These are phyloP conservation scores for Penicillium verrucosum DNA, from an alignment of 2,329 filamentous ascomycete genomes.

Conservation along the genomic window DNA sequence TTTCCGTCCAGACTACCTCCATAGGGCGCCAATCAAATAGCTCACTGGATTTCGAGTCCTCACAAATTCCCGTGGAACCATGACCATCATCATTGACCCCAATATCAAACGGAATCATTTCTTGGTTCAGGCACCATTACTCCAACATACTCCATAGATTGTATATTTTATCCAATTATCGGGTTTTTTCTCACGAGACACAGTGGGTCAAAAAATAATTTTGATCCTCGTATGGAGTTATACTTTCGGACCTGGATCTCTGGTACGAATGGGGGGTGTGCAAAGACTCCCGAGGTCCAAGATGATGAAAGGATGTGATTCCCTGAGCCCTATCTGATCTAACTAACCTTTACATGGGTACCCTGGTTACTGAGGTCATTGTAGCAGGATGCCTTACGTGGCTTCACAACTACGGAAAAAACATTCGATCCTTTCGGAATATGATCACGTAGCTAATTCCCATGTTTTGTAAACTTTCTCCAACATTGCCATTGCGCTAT, in stretches of 20 bases:
- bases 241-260: neutral
- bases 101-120: neutral
- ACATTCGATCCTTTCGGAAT: neutral
- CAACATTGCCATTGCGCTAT: neutral
- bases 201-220: neutral
- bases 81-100: neutral
- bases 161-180: neutral
- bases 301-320: neutral
- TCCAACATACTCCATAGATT: neutral
- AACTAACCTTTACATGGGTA: neutral
- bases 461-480: neutral
- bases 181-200: neutral
- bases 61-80: neutral
- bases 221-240: neutral
- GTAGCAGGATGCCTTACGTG: neutral
- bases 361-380: neutral
- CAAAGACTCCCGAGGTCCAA: neutral
- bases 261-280: conserved; percentile 2
- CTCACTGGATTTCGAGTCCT: neutral
- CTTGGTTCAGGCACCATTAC: neutral
- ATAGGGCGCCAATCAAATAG: neutral
- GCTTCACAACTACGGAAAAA: neutral
- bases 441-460: neutral
- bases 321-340: neutral
- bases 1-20: neutral